Evolutionary conservation across 106 monocot genomes (phyloP), one percentile per base, ranked within the genome.

Genomic region (Narthecium ossifragum): DNA sequence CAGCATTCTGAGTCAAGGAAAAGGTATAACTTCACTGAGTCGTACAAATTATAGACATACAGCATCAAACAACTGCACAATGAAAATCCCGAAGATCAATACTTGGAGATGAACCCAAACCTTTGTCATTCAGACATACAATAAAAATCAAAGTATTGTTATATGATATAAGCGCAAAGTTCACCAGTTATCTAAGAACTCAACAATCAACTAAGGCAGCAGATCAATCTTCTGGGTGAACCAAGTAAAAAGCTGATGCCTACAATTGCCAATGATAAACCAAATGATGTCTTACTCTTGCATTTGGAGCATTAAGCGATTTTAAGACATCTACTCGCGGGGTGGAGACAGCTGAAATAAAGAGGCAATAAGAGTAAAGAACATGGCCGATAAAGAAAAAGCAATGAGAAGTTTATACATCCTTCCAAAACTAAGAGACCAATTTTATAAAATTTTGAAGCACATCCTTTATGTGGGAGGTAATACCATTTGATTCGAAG

Each of bases 1-100:
- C 74, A 86, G 49, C 57, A 17, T 57, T 57, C 57, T 57, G 34
- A 22, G n/a, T n/a, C n/a, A n/a, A n/a, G n/a, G n/a, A n/a, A n/a
- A n/a, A n/a, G n/a, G n/a, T n/a, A n/a, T n/a, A n/a, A n/a, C n/a
- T n/a, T n/a, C n/a, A n/a, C n/a, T n/a, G n/a, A n/a, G n/a, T n/a
- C n/a, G n/a, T n/a, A n/a, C n/a, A n/a, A n/a, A n/a, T n/a, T n/a
- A n/a, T n/a, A n/a, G n/a, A n/a, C n/a, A n/a, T n/a, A n/a, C n/a
- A n/a, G n/a, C n/a, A n/a, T n/a, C n/a, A n/a, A n/a, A n/a, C n/a
- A n/a, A n/a, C n/a, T n/a, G n/a, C n/a, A n/a, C n/a, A n/a, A n/a
- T n/a, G n/a, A n/a, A n/a, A n/a, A n/a, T n/a, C n/a, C n/a, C n/a
- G n/a, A n/a, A n/a, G n/a, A n/a, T n/a, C n/a, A n/a, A n/a, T n/a